A percentile compares a stretch with the other conserved stretches of the same genome.
Evolutionary conservation across 116 monocot genomes (phyloP).

Genomic region (Phalaenopsis hybrid): DNA sequence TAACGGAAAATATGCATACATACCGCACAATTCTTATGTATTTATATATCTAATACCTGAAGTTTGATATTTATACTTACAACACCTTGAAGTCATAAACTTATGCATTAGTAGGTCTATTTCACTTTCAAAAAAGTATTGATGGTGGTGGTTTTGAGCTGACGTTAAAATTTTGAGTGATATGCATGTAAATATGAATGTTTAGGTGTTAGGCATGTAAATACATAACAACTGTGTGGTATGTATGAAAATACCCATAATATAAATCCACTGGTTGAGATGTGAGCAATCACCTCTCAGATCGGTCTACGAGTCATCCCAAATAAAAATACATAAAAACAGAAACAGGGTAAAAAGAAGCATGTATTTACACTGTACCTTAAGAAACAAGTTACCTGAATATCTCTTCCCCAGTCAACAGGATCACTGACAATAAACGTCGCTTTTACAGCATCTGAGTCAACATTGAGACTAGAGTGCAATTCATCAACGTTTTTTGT

Average conservation of each 20-base stretch:
- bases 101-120: too few species aligned
- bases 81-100: too few species aligned
- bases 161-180: too few species aligned
- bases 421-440: constrained; percentile 94
- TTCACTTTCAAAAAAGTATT: too few species aligned
- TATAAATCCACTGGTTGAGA: background rate
- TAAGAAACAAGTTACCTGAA: constrained; percentile 49
- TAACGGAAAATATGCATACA: too few species aligned
- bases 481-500: constrained; percentile 14
- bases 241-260: too few species aligned
- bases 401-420: constrained; percentile 97
- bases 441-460: constrained; percentile 58
- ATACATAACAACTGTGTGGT: background rate
- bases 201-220: background rate
- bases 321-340: background rate
- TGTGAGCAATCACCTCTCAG: background rate
- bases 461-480: constrained; percentile 36
- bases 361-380: background rate
- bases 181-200: too few species aligned
- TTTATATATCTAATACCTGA: too few species aligned
- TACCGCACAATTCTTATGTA: too few species aligned
- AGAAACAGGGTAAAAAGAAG: background rate
- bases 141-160: too few species aligned
- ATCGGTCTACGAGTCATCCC: background rate
- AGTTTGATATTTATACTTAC: too few species aligned